Evolutionary conservation across 495 filamentous ascomycete genomes (phyloP), one percentile per base, ranked within the genome.

Genomic region (Lasiosphaeria hispida): DNA sequence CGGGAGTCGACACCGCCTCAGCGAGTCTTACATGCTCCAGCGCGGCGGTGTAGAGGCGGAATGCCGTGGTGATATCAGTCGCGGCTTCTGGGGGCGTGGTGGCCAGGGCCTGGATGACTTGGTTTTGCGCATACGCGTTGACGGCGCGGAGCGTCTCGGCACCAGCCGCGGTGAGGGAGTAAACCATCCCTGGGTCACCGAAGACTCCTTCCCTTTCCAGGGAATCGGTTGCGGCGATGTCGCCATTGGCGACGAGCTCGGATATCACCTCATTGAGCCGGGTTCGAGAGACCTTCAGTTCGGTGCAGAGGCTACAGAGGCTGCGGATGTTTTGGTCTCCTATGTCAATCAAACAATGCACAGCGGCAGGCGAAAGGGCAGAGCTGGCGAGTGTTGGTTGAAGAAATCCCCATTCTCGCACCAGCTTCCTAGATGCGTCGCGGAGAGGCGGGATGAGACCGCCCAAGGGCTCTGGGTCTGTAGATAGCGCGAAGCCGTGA

Each of bases 311-410:
- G 19, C 47, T 33, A 0, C 57, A 37, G 7, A 61, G 48, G 44
- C 45, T 35, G 14, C 36, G 54, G 35, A 44, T 36, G 13, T 47
- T 30, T 36, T 48, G 39, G 33, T 65, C 49, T 19, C 62, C 63
- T 13, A 71, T 63, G 43, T 71, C 66, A 48, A 69, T 56, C 14
- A 71, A 51, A 37, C 58, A 63, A 47, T 69, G 63, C 8, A 63
- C 58, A n/a, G 66, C 66, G 1, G 59, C 60, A 1, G 61, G 50
- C 0, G 63, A 65, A 10, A 71, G 62, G 4, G 18, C n/a, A 9
- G 59, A 60, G 0, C 49, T 55, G 17, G 60, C 55, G 6, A 65
- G 38, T 10, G 48, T 65, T 0, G 57, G 38, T 8, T 36, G 62
- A 17, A 69, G 45, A 35, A 71, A 66, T 3, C 57, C 64, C 58